Base-by-base conservation (phyloP, 2,329 filamentous ascomycete genomes). In the Colletotrichum sp. region DNA sequence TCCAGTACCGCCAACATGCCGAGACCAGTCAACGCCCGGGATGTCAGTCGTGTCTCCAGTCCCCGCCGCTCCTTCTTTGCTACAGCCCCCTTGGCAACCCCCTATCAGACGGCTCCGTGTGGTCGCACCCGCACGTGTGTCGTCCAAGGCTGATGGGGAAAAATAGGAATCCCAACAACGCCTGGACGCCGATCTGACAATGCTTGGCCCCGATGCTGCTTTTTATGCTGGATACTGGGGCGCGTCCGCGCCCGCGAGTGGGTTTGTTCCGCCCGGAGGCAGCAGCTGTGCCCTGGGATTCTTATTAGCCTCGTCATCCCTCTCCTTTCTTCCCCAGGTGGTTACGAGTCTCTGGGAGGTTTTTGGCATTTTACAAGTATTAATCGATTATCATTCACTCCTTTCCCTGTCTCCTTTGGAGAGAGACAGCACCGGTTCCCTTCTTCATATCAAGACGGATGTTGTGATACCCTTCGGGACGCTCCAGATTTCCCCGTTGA, bases 1-100 rank as follows among this genome's bases (percentile, higher is more conserved):
- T 32, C 15, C 55, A 70, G 12, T 28, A 44, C 28, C 24, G n/a
- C n/a, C n/a, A 64, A 39, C 32, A 26, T 44, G 73, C 44, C 71
- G 57, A 60, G 49, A 21, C 74, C 57, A 59, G 55, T 60, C n/a
- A 49, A 44, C 55, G 63, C 28, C 63, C 66, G 69, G 39, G 62
- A 76, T 66, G 69, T 57, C 64, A 69, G 70, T 73, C 70, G 70
- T 69, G 73, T 76, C 73, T 73, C 70, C 64, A 73, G 71, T 73
- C 57, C 64, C 44, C 55, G 64, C 69, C 71, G 52, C 34, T 34
- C 73, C 70, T 28, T 24, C n/a, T 21, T 73, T 21, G 34, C 60
- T 59, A 44, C 26, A 44, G 68, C 63, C 60, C 71, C 63, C 69
- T 67, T 68, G 49, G 7, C 66, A 7, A 15, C 32, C 32, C 24